Evolutionary conservation across 2,329 filamentous ascomycete species (phyloP).

Genomic region (Magnaporthiopsis rhizophila): DNA sequence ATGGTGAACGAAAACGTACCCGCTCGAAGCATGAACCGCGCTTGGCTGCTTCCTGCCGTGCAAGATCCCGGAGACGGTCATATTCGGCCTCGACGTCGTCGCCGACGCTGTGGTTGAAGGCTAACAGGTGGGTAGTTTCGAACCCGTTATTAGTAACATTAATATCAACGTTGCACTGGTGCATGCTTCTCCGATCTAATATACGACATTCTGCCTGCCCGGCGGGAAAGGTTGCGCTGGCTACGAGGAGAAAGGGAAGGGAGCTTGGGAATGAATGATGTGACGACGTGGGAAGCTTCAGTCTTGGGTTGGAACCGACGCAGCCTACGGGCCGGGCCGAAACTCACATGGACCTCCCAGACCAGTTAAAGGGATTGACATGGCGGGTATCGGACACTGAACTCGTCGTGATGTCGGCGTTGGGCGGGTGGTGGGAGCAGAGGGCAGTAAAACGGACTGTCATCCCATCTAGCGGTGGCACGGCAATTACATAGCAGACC

Average conservation of each 20-base stretch:
- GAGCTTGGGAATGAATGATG: not conserved
- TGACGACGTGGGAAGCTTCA: not conserved
- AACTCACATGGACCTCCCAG: conserved; percentile 37
- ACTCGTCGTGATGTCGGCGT: not conserved
- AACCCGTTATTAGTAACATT: not conserved
- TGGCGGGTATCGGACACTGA: conserved; percentile 10
- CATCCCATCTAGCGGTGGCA: no score
- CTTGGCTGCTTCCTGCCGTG: conserved; percentile 71
- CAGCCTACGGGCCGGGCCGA: no score
- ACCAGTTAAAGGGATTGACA: conserved; percentile 34
- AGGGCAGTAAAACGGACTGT: not conserved
- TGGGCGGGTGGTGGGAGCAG: not conserved
- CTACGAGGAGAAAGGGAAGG: not conserved
- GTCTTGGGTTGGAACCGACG: not conserved
- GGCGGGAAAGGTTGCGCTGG: not conserved
- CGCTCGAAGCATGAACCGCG: conserved; percentile 69
- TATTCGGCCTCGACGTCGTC: conserved; percentile 75
- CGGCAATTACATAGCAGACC: not conserved
- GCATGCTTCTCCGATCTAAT: not conserved
- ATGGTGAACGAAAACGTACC: conserved; percentile 33
- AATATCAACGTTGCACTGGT: not conserved
- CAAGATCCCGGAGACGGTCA: conserved; percentile 78
- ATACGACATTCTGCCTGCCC: not conserved
- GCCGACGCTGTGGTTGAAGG: conserved; percentile 66
- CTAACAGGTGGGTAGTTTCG: conserved; percentile 31